Percentiles rank a stretch among this genome's conserved stretches.
Evolutionary conservation across 1,284 basidiomycete species (phyloP).

Genomic region (Fomitopsis pinicola): DNA sequence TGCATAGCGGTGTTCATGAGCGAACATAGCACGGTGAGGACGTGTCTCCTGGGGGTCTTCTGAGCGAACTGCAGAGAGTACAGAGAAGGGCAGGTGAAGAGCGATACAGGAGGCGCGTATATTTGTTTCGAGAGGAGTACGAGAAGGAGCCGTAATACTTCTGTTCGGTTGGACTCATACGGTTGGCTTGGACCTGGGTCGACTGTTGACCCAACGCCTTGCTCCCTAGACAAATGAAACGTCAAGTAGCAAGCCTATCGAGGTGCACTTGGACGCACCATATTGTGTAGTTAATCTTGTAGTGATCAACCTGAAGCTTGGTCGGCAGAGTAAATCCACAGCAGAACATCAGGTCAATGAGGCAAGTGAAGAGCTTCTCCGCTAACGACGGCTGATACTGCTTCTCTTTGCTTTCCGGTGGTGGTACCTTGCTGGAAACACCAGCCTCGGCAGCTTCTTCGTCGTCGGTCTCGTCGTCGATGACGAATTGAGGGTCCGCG

Average conservation of each 20-base stretch:
- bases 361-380: slow-evolving; percentile 72
- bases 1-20: slow-evolving; percentile 87
- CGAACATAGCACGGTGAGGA: slow-evolving; percentile 87
- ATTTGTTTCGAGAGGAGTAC: slow-evolving; percentile 86
- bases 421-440: slow-evolving; percentile 15
- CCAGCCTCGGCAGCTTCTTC: slow-evolving; percentile 32
- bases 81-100: slow-evolving; percentile 68
- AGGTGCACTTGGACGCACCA: slow-evolving; percentile 46
- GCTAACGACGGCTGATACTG: slow-evolving; percentile 69
- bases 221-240: slow-evolving; percentile 61
- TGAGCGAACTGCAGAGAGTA: slow-evolving; percentile 79
- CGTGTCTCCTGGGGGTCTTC: slow-evolving; percentile 72
- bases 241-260: neutral
- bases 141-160: slow-evolving; percentile 82
- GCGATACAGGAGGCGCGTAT: slow-evolving; percentile 67
- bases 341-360: slow-evolving; percentile 85
- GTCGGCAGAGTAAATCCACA: slow-evolving; percentile 87
- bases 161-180: slow-evolving; percentile 79
- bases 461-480: slow-evolving; percentile 80
- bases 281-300: slow-evolving; percentile 85
- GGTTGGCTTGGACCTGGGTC: slow-evolving; percentile 64
- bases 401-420: slow-evolving; percentile 29
- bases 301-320: slow-evolving; percentile 70
- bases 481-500: slow-evolving; percentile 67
- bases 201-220: slow-evolving; percentile 80